Evolutionary conservation across 202 grass and related monocot genomes (phyloP), one percentile per base, ranked within the genome.

Genomic region (Tripidium arundinaceum): DNA sequence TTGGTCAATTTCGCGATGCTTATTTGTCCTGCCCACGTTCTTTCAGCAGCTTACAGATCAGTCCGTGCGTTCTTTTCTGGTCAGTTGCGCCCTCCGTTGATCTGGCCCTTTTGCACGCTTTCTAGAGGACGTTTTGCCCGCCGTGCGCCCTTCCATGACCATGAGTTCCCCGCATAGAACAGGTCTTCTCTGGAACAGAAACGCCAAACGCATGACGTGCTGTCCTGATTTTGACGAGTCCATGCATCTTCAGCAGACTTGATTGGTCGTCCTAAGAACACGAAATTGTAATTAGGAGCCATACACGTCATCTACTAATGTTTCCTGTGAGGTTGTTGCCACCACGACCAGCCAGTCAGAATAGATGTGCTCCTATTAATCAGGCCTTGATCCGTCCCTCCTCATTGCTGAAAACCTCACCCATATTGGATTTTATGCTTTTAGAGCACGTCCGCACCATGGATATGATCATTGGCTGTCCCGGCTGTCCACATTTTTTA

Each of bases 41-140:
- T 27, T 57, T 65, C 19, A 24, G 38, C 63, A 59, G 18, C 39
- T 63, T 69, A 43, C 71, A 64, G 28, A 71, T 37, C 36, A 42
- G 60, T 8, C 22, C 58, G 26, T 1, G 12, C 19, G 7, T 47
- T 78, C 18, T 50, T 72, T 11, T 40, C 29, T 8, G 70, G 79
- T 59, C 63, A 40, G 65, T 13, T 37, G 36, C 5, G 16, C 54
- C 21, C 36, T 80, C 21, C 33, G 47, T 40, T 67, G 43, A 76
- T 50, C 49, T 67, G 76, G 59, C 60, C 36, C 18, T 41, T 55
- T 41, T 42, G 57, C 79, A 68, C 50, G 25, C 19, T 78, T 78
- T 82, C 83, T 89, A 82, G 73, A 89, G 45, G 24, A 11, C n/a
- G 1, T 52, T 27, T 82, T 36, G 27, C 45, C 24, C 76, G 12